Evolutionary conservation across 345 rosid species (phyloP), one percentile per base, ranked within the genome.

Genomic region (Citrus sp.): DNA sequence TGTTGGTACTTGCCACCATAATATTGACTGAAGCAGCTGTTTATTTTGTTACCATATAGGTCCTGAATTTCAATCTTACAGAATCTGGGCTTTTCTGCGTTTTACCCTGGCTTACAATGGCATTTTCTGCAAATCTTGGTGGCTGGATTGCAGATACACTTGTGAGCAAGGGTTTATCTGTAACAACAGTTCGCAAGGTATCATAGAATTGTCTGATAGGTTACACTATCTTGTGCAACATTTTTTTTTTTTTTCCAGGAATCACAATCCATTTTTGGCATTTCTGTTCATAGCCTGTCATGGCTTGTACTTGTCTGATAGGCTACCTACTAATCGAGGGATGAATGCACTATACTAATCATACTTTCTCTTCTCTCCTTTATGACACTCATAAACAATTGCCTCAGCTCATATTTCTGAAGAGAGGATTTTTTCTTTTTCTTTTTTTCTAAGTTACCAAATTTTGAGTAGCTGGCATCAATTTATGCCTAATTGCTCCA

Each of bases 101-200:
- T 28, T 82, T 95, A 77, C 99, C 98, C 49, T 95, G 99, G 98
- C 88, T 95, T 83, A 92, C 99, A 24, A 93, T 95, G 99, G 98
- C 96, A 38, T 89, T 93, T 86, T 90, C 95, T 60, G 96, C 99
- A 62, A 95, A 95, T 79, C 81, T 88, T 71, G 98, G 98, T 61
- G 99, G 99, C 10, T 95, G 99, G 99, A 95, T 95, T 35, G 97
- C 98, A 0, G 96, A 95, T 82, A 91, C 98, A 68, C 92, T 95
- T 28, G 94, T 95, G 32, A 93, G 93, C 93, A 84, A 79, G 83
- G 99, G 99, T 71, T 73, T 73, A 32, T 87, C 99, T 5, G 91
- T 95, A 74, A 95, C 98, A 4, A 85, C 81, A 35, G 99, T 95
- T 78, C 94, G 97, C 64, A 93, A 95, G 99, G 99, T 93, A 89